Conservation (phyloP, 805 yeast genomes). For the Teunomyces panamensis region DNA sequence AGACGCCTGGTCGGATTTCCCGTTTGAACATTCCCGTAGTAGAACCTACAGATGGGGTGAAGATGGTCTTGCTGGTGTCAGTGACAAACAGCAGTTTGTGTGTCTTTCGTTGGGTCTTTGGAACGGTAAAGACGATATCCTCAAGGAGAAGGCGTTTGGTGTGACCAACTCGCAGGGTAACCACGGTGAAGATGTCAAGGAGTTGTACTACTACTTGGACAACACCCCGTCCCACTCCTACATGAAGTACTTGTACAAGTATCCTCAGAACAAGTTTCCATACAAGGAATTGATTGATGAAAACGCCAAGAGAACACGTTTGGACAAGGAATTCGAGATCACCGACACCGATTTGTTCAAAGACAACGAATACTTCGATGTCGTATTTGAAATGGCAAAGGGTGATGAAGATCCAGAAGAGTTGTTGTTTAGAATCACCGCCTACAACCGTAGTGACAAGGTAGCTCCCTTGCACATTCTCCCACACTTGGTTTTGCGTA, state of each 20-base stretch:
- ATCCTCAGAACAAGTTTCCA: conserved; percentile 85
- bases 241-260: conserved; percentile 87
- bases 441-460: conserved; percentile 76
- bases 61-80: conserved; percentile 88
- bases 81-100: conserved; percentile 76
- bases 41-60: conserved; percentile 94
- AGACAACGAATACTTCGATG: conserved; percentile 78
- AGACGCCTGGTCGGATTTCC: conserved; percentile 87
- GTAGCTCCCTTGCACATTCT: conserved; percentile 86
- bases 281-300: conserved; percentile 69
- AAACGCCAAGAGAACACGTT: conserved; percentile 61
- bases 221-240: conserved; percentile 92
- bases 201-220: conserved; percentile 78
- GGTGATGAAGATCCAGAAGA: conserved; percentile 79
- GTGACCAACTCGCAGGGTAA: conserved; percentile 91
- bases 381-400: conserved; percentile 87
- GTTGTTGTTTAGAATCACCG: conserved; percentile 78
- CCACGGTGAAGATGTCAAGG: conserved; percentile 95
- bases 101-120: conserved; percentile 83
- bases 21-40: conserved; percentile 78
- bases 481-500: conserved; percentile 82
- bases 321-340: conserved; percentile 75
- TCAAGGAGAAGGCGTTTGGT: conserved; percentile 86
- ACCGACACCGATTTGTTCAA: conserved; percentile 77
- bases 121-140: conserved; percentile 83